Base-by-base conservation (phyloP, 2,329 filamentous ascomycete genomes). In the Colletotrichum sp. region DNA sequence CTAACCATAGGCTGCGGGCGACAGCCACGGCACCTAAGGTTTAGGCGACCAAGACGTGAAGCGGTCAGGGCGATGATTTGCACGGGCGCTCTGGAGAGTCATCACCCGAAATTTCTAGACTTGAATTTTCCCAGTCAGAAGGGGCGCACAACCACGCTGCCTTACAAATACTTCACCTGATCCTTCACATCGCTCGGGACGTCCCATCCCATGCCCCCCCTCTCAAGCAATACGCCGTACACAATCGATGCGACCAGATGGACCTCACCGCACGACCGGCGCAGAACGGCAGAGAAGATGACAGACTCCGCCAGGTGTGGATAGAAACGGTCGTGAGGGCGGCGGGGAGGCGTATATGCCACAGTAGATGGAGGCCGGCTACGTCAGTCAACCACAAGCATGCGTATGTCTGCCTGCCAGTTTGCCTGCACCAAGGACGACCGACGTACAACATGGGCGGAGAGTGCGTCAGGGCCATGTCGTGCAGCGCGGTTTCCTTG, bases 31-130 rank as follows among this genome's bases (percentile, higher is more conserved):
- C 60, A 61, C n/a, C 61, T 61, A 61, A 74, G 58, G 74, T 71
- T 76, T 73, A 39, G 60, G 55, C 66, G 36, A 76, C 65, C 61
- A 62, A 74, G 65, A 75, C 66, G 30, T 70, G 66, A 61, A 70
- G 74, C 74, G 74, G 74, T 75, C 74, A 70, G 65, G 74, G 74
- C 74, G 71, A 76, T 27, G 56, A 62, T 73, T 75, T 56, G 69
- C 69, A 72, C 69, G 73, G 70, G 30, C 56, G 60, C 55, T 72
- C 18, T n/a, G n/a, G 30, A 48, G 62, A 65, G 62, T 36, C 36
- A 62, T 55, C 68, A 48, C 61, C 67, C 32, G 58, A 58, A 34
- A 66, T 66, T 43, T 18, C 60, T 43, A 22, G 22, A 16, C 10
- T 28, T 43, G 18, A 15, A n/a, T 12, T 39, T 32, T 36, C 28